Conservation (phyloP, 345 rosid genomes). For the Sonneratia alba region DNA sequence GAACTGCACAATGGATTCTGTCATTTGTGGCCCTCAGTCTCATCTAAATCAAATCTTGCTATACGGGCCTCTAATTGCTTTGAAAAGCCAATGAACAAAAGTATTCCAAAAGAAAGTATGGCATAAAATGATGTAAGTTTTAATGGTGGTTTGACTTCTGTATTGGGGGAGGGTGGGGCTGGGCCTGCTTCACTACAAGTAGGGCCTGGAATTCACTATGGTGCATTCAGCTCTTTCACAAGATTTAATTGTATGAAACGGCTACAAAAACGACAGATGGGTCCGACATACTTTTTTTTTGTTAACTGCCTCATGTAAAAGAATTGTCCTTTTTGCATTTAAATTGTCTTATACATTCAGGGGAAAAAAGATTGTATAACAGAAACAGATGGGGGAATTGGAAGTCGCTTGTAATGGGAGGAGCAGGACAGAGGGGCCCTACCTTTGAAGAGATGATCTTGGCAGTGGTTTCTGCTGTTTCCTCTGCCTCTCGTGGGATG, state of each 20-base stretch:
- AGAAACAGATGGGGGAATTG: neutral
- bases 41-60: neutral
- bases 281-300: neutral
- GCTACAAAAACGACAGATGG: neutral
- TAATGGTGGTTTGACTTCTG: constrained; percentile 7
- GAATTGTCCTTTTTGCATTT: too few relatives aligned
- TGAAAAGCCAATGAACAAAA: neutral
- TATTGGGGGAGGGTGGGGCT: neutral
- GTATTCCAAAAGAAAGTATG: neutral
- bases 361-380: neutral
- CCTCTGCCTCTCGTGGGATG: constrained; percentile 16
- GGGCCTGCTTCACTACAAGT: neutral
- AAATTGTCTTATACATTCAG: too few relatives aligned
- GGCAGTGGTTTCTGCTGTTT: constrained; percentile 23
- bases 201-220: neutral
- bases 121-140: neutral
- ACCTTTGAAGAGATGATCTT: constrained; percentile 17
- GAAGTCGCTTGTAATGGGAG: neutral
- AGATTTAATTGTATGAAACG: neutral
- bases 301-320: neutral
- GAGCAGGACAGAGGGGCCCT: constrained; percentile 18
- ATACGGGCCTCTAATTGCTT: neutral
- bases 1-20: constrained; percentile 4
- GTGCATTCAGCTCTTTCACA: neutral
- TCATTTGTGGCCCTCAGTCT: constrained; percentile 2